Evolutionary conservation across 164 flowering plant species (phyloP), one percentile per base, ranked within the genome.

Genomic region (Annona squamosa): DNA sequence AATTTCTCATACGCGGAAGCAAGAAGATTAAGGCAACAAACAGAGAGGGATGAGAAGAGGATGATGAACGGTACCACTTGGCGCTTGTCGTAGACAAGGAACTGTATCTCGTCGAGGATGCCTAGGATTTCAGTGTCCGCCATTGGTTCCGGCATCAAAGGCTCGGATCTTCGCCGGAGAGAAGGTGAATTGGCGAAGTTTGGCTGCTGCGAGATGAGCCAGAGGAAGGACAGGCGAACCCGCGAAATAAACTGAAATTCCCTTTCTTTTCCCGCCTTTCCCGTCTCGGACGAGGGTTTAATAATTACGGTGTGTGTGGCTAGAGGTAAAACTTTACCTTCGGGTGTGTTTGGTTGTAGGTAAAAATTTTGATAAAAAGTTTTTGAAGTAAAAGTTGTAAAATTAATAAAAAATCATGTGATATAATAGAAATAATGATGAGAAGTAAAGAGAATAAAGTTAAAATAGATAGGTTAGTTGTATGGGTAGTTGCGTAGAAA

Each of bases 11-110:
- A 52, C 13, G 9, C 13, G 13, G 59, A 52, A 52, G 59, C 9
- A 26, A 26, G 59, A 16, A 52, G 6, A 4, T 4, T 52, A 52
- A 26, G 37, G 37, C 45, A 5, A 17, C 17, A 48, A 65, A 48
- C 9, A 52, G 59, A 26, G 5, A 52, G 0, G 56, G 4, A 26
- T 62, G 16, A n/a, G 47, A 13, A 18, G 13, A 16, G 57, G 46
- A 0, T 37, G 45, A 12, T 43, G 63, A 43, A 52, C 3, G 63
- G 69, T 70, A 81, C 84, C 81, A 81, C 84, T 79, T 79, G 84
- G 71, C 79, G 80, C 65, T 81, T 79, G 70, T 79, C 82, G 57
- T 79, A 75, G 69, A 79, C 81, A 5, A 81, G 76, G 56, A 68
- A 59, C 67, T 79, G 76, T 42, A 79, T 79, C 76, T 81, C 84